These are phyloP conservation scores for Fraxinus excelsior DNA, from an alignment of 257 asterid species.

Conservation along the genomic window DNA sequence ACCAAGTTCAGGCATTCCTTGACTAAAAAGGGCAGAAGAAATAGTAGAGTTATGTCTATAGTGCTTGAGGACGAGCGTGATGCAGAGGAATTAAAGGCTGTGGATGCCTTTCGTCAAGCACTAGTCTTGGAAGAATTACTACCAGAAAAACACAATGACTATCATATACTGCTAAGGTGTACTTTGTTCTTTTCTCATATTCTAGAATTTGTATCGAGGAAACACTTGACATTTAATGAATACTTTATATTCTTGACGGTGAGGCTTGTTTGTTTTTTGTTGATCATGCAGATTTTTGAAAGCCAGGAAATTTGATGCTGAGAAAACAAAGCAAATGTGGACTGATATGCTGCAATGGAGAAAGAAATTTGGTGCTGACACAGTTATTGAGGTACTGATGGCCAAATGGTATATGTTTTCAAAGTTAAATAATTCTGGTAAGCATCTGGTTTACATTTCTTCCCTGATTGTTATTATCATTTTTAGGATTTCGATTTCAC, in stretches of 20 bases:
- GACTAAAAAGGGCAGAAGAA: slow-evolving; percentile 45
- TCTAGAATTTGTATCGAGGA: not conserved
- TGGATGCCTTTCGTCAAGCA: slow-evolving; percentile 62
- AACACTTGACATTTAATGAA: not conserved
- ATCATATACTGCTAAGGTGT: slow-evolving; percentile 61
- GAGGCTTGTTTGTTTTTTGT: not conserved
- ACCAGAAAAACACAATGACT: slow-evolving; percentile 65
- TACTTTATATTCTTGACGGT: not conserved
- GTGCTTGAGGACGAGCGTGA: slow-evolving; percentile 60
- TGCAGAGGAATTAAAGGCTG: slow-evolving; percentile 58
- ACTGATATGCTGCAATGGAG: slow-evolving; percentile 97
- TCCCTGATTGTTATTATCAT: not conserved
- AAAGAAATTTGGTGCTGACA: slow-evolving; percentile 91
- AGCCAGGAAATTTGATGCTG: slow-evolving; percentile 92
- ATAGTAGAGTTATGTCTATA: slow-evolving; percentile 53
- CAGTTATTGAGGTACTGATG: slow-evolving; percentile 67
- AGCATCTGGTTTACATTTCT: not conserved
- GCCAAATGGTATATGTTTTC: not conserved
- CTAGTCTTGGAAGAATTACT: slow-evolving; percentile 61
- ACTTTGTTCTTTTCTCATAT: not conserved
- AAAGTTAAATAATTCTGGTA: not conserved
- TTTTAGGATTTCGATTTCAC: slow-evolving; percentile 79
- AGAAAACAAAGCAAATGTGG: slow-evolving; percentile 98
- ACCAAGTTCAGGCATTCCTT: slow-evolving; percentile 58
- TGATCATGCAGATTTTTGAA: slow-evolving; percentile 62